phyloP scores from a whole-genome alignment of 2,329 filamentous ascomycete species.

The Aspergillus nomiae region DNA sequence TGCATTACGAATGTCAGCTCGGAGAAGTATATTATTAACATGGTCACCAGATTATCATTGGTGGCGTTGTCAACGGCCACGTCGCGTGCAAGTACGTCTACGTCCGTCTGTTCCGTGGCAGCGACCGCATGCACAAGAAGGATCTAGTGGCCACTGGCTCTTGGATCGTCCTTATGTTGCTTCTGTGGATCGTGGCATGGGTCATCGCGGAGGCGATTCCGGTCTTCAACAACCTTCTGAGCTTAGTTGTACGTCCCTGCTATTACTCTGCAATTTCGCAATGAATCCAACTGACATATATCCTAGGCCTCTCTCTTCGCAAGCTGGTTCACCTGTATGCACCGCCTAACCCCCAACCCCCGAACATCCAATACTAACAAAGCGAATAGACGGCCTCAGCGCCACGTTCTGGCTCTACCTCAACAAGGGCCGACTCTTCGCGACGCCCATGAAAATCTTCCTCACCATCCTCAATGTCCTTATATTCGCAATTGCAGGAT shows the following conservation, averaged over 20 bases:
- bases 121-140: constrained; percentile 52
- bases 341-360: background rate
- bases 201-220: constrained; percentile 69
- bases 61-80: constrained; percentile 68
- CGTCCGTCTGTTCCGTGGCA: constrained; percentile 60
- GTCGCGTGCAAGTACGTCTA: constrained; percentile 67
- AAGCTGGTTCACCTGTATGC: constrained; percentile 62
- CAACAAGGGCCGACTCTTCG: constrained; percentile 26
- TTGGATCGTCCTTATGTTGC: constrained; percentile 59
- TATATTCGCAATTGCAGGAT: constrained; percentile 18
- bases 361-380: background rate
- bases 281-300: constrained; percentile 20
- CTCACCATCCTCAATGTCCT: constrained; percentile 22
- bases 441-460: constrained; percentile 23
- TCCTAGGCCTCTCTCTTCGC: constrained; percentile 56
- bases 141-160: constrained; percentile 52
- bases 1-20: background rate
- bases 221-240: constrained; percentile 66
- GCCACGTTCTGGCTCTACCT: constrained; percentile 34
- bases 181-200: constrained; percentile 63
- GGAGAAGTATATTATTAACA: background rate
- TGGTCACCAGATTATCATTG: constrained; percentile 57
- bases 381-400: constrained; percentile 16
- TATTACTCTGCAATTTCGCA: too few relatives aligned
- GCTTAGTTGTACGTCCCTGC: constrained; percentile 50